Conservation (phyloP, 495 filamentous ascomycete genomes). For the Daldinia childiae region DNA sequence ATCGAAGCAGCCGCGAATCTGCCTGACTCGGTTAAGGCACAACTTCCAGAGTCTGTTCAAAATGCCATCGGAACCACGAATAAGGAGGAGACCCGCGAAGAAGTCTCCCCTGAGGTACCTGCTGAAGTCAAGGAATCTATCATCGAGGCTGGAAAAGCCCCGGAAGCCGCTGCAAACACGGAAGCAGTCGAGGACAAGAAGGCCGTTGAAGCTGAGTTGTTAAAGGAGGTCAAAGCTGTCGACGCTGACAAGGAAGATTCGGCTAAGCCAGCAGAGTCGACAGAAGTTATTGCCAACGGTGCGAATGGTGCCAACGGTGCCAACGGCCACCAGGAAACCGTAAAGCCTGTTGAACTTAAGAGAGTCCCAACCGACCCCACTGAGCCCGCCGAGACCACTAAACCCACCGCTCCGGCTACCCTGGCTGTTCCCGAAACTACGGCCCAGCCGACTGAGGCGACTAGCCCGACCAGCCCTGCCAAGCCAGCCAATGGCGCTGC, state of each 20-base stretch:
- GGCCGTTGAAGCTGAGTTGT: conserved; percentile 74
- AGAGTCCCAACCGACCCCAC: conserved; percentile 31
- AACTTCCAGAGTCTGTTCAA: conserved; percentile 47
- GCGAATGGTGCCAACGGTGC: conserved; percentile 28
- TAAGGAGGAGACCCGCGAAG: conserved; percentile 47
- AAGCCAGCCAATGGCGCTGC: conserved; percentile 46
- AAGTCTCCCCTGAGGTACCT: conserved; percentile 67
- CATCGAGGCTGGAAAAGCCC: conserved; percentile 65
- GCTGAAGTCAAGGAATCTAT: conserved; percentile 78
- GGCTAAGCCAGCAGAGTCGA: conserved; percentile 26
- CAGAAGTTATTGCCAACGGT: conserved; percentile 15
- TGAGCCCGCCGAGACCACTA: not conserved
- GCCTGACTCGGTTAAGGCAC: conserved; percentile 50
- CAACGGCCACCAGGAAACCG: conserved; percentile 29
- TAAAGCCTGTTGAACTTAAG: conserved; percentile 39
- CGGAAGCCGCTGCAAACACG: conserved; percentile 76
- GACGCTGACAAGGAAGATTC: conserved; percentile 54
- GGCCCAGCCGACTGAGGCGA: conserved; percentile 16
- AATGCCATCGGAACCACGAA: conserved; percentile 35
- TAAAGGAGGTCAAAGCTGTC: conserved; percentile 52
- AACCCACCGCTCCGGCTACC: not conserved
- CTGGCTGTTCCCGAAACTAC: not conserved
- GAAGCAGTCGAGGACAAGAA: conserved; percentile 80
- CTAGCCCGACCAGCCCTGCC: conserved; percentile 44
- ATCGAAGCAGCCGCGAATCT: conserved; percentile 44